phyloP scores from a whole-genome alignment of 2,329 filamentous ascomycete genomes.

The Apiospora marii region DNA sequence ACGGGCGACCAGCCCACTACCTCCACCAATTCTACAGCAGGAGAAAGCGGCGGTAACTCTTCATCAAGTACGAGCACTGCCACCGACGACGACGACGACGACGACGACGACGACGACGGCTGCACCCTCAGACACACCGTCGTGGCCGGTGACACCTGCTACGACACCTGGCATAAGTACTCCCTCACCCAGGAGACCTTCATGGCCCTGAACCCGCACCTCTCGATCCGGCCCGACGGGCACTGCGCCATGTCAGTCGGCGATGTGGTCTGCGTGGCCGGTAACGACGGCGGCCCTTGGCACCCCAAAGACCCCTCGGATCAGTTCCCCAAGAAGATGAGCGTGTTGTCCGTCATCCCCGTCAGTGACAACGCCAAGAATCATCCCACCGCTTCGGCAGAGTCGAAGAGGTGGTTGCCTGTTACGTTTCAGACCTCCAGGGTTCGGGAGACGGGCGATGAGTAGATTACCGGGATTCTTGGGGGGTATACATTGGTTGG shows the following conservation, averaged over 20 bases:
- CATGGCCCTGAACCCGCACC: neutral
- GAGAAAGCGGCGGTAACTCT: neutral
- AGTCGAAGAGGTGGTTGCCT: neutral
- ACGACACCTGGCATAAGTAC: neutral
- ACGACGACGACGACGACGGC: no score
- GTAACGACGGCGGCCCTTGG: neutral
- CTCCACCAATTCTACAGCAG: neutral
- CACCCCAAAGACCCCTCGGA: neutral
- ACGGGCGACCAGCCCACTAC: neutral
- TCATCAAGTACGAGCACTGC: neutral
- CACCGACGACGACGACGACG: no score
- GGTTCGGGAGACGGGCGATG: neutral
- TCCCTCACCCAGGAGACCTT: neutral
- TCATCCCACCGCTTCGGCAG: neutral
- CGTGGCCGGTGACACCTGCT: constrained; percentile 3
- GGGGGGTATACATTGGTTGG: no score
- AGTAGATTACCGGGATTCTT: neutral
- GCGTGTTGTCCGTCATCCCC: neutral
- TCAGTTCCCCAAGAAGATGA: neutral
- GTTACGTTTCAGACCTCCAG: constrained; percentile 1
- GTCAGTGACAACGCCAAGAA: neutral
- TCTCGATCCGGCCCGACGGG: neutral
- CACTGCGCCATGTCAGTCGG: constrained; percentile 1
- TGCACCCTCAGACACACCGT: constrained; percentile 1
- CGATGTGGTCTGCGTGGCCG: neutral